These are phyloP conservation scores for Leucocoprinus sp. DNA, from an alignment of 768 basidiomycete species.

Conservation along the genomic window DNA sequence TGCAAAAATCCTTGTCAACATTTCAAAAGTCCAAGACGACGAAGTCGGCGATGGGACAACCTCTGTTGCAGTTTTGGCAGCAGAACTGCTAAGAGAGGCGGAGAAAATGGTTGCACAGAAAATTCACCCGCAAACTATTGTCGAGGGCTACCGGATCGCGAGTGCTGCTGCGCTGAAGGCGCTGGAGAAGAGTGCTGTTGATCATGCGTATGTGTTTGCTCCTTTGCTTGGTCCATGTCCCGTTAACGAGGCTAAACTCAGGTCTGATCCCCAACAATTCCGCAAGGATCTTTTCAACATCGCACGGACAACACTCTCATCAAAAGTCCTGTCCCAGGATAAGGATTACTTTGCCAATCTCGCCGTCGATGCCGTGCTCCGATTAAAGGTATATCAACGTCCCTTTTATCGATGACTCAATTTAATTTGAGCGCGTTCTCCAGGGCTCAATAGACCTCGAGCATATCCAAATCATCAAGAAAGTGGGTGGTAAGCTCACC, in stretches of 20 bases:
- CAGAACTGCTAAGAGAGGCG: constrained; percentile 88
- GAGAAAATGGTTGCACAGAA: constrained; percentile 88
- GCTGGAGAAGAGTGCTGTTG: constrained; percentile 72
- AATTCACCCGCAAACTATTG: constrained; percentile 97
- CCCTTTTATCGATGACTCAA: neutral
- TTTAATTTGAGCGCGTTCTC: neutral
- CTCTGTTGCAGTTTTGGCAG: constrained; percentile 83
- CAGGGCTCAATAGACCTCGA: constrained; percentile 95
- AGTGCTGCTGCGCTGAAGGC: constrained; percentile 78
- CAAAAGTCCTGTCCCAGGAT: constrained; percentile 94
- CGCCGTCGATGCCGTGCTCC: constrained; percentile 92
- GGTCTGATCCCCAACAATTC: constrained; percentile 67
- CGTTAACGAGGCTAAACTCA: constrained; percentile 21
- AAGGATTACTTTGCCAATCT: constrained; percentile 98
- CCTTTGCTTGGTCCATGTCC: neutral
- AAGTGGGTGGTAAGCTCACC: constrained; percentile 96
- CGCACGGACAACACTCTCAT: constrained; percentile 89
- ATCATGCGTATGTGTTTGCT: constrained; percentile 63
- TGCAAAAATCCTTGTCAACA: constrained; percentile 98
- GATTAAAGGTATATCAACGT: constrained; percentile 56
- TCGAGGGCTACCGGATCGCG: constrained; percentile 94
- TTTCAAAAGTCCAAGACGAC: constrained; percentile 99
- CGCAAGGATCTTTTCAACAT: constrained; percentile 93
- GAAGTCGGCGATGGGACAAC: constrained; percentile 97
- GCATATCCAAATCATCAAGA: constrained; percentile 99